These are phyloP conservation scores for Phytophthora lateralis DNA, from an alignment of 352 stramenopile genomes.

Conservation along the genomic window DNA sequence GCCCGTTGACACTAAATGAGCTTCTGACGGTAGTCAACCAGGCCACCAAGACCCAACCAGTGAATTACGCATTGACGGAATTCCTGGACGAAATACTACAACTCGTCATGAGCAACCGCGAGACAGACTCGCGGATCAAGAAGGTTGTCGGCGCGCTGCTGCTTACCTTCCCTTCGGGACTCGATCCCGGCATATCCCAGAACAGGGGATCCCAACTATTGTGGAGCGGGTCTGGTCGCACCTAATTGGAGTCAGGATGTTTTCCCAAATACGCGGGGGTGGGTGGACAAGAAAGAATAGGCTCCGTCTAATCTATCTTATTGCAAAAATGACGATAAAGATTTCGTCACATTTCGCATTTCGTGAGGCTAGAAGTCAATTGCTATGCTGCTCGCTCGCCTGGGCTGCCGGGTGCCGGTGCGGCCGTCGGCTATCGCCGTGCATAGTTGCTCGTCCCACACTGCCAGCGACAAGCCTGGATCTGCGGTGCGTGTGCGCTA, in stretches of 20 bases:
- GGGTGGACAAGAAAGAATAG: neutral
- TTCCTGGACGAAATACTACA: conserved; percentile 44
- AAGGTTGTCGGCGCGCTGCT: conserved; percentile 23
- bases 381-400: conserved; percentile 29
- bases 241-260: too few relatives aligned
- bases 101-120: conserved; percentile 29
- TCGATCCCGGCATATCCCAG: too few relatives aligned
- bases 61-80: conserved; percentile 37
- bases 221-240: too few relatives aligned
- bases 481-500: conserved; percentile 78
- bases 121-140: conserved; percentile 47
- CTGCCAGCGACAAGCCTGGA: conserved; percentile 5
- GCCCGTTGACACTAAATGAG: conserved; percentile 46
- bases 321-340: neutral
- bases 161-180: too few relatives aligned
- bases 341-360: conserved; percentile 7
- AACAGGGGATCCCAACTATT: too few relatives aligned
- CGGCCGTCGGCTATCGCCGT: conserved; percentile 13
- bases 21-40: conserved; percentile 42
- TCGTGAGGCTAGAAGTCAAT: conserved; percentile 19
- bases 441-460: conserved; percentile 26
- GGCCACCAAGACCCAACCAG: conserved; percentile 21
- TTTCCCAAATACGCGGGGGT: too few relatives aligned
- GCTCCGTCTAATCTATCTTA: too few relatives aligned
- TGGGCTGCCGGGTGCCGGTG: conserved; percentile 17